Percentiles rank a stretch among this genome's conserved stretches.
Evolutionary conservation across 352 stramenopile species (phyloP).

Genomic region (Stramenopiles sp.): DNA sequence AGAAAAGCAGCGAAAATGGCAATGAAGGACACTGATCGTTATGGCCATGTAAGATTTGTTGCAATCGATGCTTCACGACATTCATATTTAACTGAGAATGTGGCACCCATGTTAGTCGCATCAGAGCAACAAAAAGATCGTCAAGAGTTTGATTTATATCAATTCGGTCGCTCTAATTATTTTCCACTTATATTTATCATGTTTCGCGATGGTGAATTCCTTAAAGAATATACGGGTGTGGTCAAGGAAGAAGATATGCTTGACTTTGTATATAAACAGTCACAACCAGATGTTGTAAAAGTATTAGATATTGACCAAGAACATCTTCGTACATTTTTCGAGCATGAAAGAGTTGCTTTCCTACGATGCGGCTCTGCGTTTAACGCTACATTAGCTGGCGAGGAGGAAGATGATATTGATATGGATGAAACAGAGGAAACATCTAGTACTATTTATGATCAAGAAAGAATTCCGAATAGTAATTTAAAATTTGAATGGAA

Average conservation of each 20-base stretch:
- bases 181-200: neutral
- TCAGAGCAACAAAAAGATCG: neutral
- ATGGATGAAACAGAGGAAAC: too few species aligned
- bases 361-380: too few species aligned
- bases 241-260: neutral
- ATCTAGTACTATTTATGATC: too few species aligned
- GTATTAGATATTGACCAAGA: too few species aligned
- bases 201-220: neutral
- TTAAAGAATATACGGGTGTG: neutral
- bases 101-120: neutral
- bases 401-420: too few species aligned
- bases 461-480: neutral
- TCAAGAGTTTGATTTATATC: neutral
- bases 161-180: neutral
- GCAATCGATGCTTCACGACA: neutral
- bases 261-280: neutral
- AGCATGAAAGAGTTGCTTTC: too few species aligned
- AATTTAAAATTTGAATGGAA: neutral
- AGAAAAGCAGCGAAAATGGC: neutral
- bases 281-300: neutral
- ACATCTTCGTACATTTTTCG: too few species aligned
- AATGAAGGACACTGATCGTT: neutral
- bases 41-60: neutral
- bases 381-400: too few species aligned
- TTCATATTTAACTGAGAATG: neutral